phyloP scores from a whole-genome alignment of 108 stramenopile genomes.

The Pseudonitzschia multistriata region DNA sequence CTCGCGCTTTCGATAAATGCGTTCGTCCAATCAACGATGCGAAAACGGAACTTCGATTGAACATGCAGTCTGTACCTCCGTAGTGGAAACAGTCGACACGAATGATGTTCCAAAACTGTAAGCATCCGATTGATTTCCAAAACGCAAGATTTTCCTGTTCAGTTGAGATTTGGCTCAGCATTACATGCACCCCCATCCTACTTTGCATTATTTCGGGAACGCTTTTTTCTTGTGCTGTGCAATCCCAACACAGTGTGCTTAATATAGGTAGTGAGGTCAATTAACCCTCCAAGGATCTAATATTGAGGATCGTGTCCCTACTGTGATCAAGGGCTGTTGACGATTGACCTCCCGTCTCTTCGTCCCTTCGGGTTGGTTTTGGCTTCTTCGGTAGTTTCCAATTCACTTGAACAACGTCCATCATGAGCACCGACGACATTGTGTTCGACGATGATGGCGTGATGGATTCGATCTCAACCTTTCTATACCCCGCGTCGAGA shows the following conservation, averaged over 20 bases:
- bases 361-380: neutral
- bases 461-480: constrained; percentile 29
- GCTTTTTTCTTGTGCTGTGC: too few species aligned
- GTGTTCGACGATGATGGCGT: constrained; percentile 15
- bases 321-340: neutral
- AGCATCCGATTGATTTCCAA: neutral
- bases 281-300: too few species aligned
- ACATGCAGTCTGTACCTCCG: neutral
- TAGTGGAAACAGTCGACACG: neutral
- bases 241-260: too few species aligned
- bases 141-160: neutral
- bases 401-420: neutral
- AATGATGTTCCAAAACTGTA: neutral
- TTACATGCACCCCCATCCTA: neutral
- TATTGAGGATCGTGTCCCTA: neutral
- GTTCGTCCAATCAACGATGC: neutral
- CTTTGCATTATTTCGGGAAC: too few species aligned
- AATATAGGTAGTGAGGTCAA: too few species aligned
- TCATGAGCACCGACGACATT: constrained; percentile 9
- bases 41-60: neutral
- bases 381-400: neutral
- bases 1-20: neutral
- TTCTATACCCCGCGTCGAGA: constrained; percentile 22
- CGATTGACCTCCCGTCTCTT: neutral
- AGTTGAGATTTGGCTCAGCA: neutral